Percentiles rank a stretch among this genome's conserved stretches.
Conservation (phyloP, 1,284 basidiomycete genomes). For the Schizophyllum amplum region DNA sequence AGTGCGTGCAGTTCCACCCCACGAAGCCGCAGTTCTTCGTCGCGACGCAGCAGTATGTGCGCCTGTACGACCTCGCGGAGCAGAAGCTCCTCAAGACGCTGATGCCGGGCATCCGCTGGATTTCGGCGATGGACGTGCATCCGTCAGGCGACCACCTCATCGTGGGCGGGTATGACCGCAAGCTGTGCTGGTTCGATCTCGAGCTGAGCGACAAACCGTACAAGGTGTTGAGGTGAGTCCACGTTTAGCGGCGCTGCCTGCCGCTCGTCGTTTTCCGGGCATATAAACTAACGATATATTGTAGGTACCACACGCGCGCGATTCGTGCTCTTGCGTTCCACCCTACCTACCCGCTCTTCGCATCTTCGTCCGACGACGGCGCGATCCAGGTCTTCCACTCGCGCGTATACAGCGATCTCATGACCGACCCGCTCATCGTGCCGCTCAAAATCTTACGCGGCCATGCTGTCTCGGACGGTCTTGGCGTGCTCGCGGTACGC, state of each 20-base stretch:
- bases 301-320: slow-evolving; percentile 87
- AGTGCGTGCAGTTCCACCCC: slow-evolving; percentile 93
- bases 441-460: slow-evolving; percentile 94
- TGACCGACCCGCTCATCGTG: slow-evolving; percentile 95
- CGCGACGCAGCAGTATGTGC: slow-evolving; percentile 95
- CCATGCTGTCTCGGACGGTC: slow-evolving; percentile 75
- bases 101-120: slow-evolving; percentile 92
- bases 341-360: slow-evolving; percentile 91
- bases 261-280: not conserved
- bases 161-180: slow-evolving; percentile 95
- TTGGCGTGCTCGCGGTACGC: slow-evolving; percentile 86
- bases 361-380: slow-evolving; percentile 94
- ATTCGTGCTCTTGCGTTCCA: slow-evolving; percentile 91
- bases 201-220: slow-evolving; percentile 95
- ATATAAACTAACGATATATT: not conserved
- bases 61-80: slow-evolving; percentile 91
- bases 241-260: not conserved
- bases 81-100: slow-evolving; percentile 93
- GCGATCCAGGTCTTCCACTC: slow-evolving; percentile 96
- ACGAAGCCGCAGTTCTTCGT: slow-evolving; percentile 94
- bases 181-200: slow-evolving; percentile 98
- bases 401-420: slow-evolving; percentile 88
- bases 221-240: slow-evolving; percentile 78
- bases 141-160: slow-evolving; percentile 94
- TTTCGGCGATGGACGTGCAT: slow-evolving; percentile 94